Evolutionary conservation across 805 yeast species (phyloP).

Genomic region (Myxozyma mucilagina): DNA sequence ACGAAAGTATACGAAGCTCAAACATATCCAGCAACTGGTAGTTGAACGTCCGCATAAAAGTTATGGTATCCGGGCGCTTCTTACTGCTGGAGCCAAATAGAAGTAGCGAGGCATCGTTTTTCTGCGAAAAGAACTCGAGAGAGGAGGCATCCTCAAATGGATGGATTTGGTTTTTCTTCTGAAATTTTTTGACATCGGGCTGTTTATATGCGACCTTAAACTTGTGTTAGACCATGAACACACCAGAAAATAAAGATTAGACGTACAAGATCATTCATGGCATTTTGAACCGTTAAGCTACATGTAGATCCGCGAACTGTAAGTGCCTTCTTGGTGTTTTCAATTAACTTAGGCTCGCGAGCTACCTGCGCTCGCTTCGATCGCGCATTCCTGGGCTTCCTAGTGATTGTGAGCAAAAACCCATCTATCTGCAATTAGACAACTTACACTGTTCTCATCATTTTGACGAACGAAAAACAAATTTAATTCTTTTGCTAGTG

Average conservation of each 20-base stretch:
- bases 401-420: conserved; percentile 31
- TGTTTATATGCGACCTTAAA: conserved; percentile 53
- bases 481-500: not conserved
- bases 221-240: not conserved
- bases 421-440: not conserved
- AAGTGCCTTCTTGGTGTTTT: conserved; percentile 84
- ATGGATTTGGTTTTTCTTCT: conserved; percentile 81
- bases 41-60: conserved; percentile 87
- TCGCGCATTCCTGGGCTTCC: conserved; percentile 90
- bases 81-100: conserved; percentile 80
- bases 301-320: conserved; percentile 88
- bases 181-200: conserved; percentile 83
- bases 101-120: conserved; percentile 84
- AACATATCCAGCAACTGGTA: conserved; percentile 91
- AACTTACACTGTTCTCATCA: conserved; percentile 26
- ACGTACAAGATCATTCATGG: conserved; percentile 68
- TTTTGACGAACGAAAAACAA: conserved; percentile 4
- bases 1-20: conserved; percentile 72
- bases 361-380: conserved; percentile 91
- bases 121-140: conserved; percentile 89
- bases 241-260: not conserved
- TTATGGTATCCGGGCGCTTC: conserved; percentile 88
- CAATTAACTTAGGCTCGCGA: conserved; percentile 83
- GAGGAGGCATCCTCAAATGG: conserved; percentile 90
- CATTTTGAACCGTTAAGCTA: conserved; percentile 78